Evolutionary conservation across 1,284 basidiomycete species (phyloP).

Genomic region (Leccinum insolens): DNA sequence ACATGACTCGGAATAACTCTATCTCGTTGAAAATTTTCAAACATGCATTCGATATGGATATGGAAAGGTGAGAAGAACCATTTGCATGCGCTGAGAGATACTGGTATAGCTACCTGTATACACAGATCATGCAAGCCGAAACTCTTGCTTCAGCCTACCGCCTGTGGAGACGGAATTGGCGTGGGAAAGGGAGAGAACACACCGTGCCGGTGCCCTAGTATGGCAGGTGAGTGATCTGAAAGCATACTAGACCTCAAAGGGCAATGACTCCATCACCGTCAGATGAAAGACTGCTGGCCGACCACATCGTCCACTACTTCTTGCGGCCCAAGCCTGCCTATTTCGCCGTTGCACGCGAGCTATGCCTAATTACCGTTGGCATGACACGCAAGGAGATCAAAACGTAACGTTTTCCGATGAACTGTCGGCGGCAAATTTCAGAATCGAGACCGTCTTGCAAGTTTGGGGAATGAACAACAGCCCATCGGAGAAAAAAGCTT

Average conservation of each 20-base stretch:
- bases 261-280: background rate
- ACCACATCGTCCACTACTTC: slow-evolving; percentile 81
- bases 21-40: slow-evolving; percentile 89
- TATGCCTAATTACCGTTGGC: slow-evolving; percentile 75
- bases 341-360: slow-evolving; percentile 71
- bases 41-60: slow-evolving; percentile 78
- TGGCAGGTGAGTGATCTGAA: slow-evolving; percentile 63
- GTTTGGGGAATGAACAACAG: slow-evolving; percentile 87
- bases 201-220: slow-evolving; percentile 75
- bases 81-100: slow-evolving; percentile 9
- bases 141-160: slow-evolving; percentile 75
- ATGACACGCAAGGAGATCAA: slow-evolving; percentile 77
- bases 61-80: slow-evolving; percentile 53
- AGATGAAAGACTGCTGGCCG: slow-evolving; percentile 86
- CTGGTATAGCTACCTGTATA: slow-evolving; percentile 66
- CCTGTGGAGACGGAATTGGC: slow-evolving; percentile 79
- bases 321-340: slow-evolving; percentile 77
- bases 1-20: slow-evolving; percentile 50
- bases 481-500: slow-evolving; percentile 56
- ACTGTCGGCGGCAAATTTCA: slow-evolving; percentile 64
- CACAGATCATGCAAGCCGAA: slow-evolving; percentile 85
- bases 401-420: slow-evolving; percentile 56
- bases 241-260: background rate
- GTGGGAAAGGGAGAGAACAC: slow-evolving; percentile 68
- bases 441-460: slow-evolving; percentile 67